Evolutionary conservation across 2,329 filamentous ascomycete genomes (phyloP).

Genomic region (Thielaviopsis punctulata): DNA sequence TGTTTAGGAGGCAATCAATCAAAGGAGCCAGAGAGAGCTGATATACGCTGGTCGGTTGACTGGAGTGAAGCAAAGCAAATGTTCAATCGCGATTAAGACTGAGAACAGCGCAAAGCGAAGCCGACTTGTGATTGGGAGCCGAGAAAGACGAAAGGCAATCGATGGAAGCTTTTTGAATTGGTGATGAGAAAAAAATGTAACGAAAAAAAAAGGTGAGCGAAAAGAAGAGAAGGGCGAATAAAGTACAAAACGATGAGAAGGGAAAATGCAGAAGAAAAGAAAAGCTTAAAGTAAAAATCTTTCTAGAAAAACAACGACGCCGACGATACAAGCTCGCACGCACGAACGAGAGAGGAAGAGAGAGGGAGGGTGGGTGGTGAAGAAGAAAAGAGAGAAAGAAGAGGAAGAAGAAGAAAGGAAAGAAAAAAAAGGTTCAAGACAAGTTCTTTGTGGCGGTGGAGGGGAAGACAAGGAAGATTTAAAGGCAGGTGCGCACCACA

Average conservation of each 20-base stretch:
- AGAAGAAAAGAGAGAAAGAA: conserved; percentile 19
- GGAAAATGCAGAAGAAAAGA: conserved; percentile 13
- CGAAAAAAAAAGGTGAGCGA: background rate
- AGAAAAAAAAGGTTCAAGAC: conserved; percentile 15
- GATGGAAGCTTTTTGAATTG: conserved; percentile 8
- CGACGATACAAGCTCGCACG: conserved; percentile 17
- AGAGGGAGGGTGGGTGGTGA: conserved; percentile 19
- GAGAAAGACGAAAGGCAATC: background rate
- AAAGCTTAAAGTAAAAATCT: conserved; percentile 13
- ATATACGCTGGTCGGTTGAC: background rate
- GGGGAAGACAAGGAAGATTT: conserved; percentile 14
- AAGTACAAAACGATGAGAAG: conserved; percentile 13
- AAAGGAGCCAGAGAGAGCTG: background rate
- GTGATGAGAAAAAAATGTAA: conserved; percentile 5
- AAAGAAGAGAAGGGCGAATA: conserved; percentile 13
- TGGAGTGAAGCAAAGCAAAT: background rate
- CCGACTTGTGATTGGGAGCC: background rate
- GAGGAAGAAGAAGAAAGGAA: conserved; percentile 18
- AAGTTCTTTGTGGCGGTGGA: conserved; percentile 16
- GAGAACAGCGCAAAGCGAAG: background rate
- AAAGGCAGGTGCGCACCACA: conserved; percentile 1
- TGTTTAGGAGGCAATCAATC: background rate
- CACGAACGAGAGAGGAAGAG: conserved; percentile 19
- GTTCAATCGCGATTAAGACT: background rate
- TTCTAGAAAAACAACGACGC: conserved; percentile 16